These are phyloP conservation scores for Brassica balearica DNA, from an alignment of 441 rosid genomes.

Conservation along the genomic window DNA sequence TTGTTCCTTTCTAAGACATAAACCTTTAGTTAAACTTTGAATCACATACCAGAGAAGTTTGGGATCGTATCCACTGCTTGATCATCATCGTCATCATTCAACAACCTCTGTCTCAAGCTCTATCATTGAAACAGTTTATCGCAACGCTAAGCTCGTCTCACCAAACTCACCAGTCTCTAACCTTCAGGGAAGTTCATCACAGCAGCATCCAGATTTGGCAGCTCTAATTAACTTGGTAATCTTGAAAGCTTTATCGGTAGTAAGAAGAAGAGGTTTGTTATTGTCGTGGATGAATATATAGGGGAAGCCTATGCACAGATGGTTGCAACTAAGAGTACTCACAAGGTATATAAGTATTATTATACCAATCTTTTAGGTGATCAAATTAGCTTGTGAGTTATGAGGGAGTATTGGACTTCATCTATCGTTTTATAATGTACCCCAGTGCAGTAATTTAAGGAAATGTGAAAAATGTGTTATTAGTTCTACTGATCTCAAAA, in stretches of 20 bases:
- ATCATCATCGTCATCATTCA: no score
- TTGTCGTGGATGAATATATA: conserved; percentile 8
- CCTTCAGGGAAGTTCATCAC: no score
- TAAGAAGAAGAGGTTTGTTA: background rate
- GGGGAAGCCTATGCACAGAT: no score
- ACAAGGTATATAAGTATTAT: conserved; percentile 17
- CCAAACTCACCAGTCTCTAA: no score
- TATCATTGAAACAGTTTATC: conserved; percentile 38
- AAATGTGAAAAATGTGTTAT: background rate
- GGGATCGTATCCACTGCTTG: conserved; percentile 71
- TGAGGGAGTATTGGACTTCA: background rate
- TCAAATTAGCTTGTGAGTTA: background rate
- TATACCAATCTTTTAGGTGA: conserved; percentile 4
- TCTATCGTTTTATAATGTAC: background rate
- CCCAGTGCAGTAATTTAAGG: background rate
- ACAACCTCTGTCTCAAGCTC: conserved; percentile 50
- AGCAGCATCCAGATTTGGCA: no score
- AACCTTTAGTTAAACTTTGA: background rate
- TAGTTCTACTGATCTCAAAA: background rate
- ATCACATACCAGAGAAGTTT: conserved; percentile 82
- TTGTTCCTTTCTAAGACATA: background rate
- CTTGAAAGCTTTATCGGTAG: no score
- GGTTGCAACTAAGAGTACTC: background rate
- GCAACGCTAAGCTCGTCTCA: no score
- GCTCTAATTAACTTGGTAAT: no score